Conservation (phyloP, 495 filamentous ascomycete genomes). For the Thozetella sp. region DNA sequence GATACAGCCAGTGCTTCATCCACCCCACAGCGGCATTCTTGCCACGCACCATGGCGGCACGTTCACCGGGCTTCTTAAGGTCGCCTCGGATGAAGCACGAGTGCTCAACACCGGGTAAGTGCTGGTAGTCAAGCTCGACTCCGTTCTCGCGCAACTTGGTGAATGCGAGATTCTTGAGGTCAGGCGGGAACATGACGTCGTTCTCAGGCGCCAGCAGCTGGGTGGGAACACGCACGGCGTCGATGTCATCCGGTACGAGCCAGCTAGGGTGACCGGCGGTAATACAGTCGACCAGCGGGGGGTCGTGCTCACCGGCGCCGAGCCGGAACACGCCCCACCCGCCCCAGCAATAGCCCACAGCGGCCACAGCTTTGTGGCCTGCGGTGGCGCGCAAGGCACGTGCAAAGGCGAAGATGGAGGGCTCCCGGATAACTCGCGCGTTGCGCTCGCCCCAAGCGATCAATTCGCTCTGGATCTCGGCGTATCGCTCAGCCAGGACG, state of each 20-base stretch:
- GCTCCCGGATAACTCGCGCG: conserved; percentile 45
- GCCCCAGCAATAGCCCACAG: conserved; percentile 47
- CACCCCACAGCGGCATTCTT: conserved; percentile 47
- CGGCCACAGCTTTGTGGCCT: neutral
- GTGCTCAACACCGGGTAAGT: conserved; percentile 58
- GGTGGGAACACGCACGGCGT: conserved; percentile 49
- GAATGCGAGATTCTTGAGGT: conserved; percentile 52
- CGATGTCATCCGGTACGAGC: conserved; percentile 50
- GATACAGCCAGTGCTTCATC: conserved; percentile 36
- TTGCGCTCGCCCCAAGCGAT: conserved; percentile 34
- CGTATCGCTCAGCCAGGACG: conserved; percentile 26
- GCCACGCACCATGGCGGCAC: conserved; percentile 43
- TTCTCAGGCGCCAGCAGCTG: conserved; percentile 62
- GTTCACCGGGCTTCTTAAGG: conserved; percentile 37
- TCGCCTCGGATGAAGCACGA: conserved; percentile 49
- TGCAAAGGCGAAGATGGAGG: conserved; percentile 54
- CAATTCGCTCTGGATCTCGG: conserved; percentile 36
- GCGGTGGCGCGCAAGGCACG: conserved; percentile 31
- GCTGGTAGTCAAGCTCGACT: conserved; percentile 57
- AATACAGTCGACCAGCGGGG: conserved; percentile 56
- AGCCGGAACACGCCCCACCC: conserved; percentile 59
- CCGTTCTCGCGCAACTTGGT: conserved; percentile 37
- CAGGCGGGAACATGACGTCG: conserved; percentile 45
- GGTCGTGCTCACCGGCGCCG: conserved; percentile 24
- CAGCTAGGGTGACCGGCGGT: conserved; percentile 55